phyloP scores from a whole-genome alignment of 177 flowering plant species.

The Telopea speciosissima region DNA sequence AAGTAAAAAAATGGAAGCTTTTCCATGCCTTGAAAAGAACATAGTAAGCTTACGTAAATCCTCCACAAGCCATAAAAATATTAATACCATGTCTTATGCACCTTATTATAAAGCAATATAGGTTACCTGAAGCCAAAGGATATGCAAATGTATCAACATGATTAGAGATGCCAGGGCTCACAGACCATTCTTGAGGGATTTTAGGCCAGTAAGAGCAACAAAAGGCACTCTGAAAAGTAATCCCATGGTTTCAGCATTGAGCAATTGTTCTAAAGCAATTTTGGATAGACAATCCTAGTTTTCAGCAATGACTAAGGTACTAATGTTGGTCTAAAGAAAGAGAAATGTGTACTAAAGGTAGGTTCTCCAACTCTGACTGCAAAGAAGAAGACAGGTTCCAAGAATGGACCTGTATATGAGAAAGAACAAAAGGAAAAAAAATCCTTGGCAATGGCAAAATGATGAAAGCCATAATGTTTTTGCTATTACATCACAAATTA shows the following conservation, averaged over 20 bases:
- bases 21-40: too few relatives aligned
- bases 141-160: not conserved
- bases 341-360: not conserved
- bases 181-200: not conserved
- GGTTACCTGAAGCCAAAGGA: not conserved
- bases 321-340: not conserved
- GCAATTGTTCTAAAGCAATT: not conserved
- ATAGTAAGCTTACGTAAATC: not conserved
- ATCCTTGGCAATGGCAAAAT: not conserved
- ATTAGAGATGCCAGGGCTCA: not conserved
- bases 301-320: not conserved
- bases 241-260: not conserved
- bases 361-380: not conserved
- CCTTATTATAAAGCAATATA: not conserved
- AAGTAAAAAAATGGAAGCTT: too few relatives aligned
- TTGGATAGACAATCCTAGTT: not conserved
- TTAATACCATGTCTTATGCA: not conserved
- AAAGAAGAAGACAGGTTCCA: not conserved
- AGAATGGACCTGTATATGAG: not conserved
- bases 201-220: not conserved
- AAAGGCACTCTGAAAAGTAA: not conserved
- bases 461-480: not conserved
- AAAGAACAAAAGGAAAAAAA: not conserved
- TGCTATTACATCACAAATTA: not conserved
- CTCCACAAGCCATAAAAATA: not conserved